These are phyloP conservation scores for Penicillium fuscoglaucum DNA, from an alignment of 2,329 filamentous ascomycete species.

Conservation along the genomic window DNA sequence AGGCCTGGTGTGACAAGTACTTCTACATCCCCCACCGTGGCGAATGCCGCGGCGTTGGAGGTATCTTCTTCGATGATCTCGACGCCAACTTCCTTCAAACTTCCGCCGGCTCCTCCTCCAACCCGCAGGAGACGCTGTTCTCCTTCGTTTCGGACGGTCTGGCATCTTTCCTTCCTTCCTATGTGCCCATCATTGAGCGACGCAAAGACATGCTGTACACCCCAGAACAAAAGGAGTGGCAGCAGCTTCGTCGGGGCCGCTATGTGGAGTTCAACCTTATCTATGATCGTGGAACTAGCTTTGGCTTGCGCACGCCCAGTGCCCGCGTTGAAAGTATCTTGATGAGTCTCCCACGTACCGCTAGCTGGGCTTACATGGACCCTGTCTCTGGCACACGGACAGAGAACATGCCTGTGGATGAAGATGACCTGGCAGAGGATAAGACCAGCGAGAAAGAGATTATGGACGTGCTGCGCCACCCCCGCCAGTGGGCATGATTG, in stretches of 20 bases:
- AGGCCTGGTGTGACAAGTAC: constrained; percentile 98
- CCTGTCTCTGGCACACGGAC: constrained; percentile 48
- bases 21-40: constrained; percentile 90
- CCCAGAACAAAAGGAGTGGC: constrained; percentile 88
- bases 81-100: constrained; percentile 58
- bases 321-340: constrained; percentile 93
- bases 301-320: constrained; percentile 89
- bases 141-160: constrained; percentile 84
- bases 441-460: constrained; percentile 68
- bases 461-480: constrained; percentile 67
- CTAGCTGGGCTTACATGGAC: constrained; percentile 96
- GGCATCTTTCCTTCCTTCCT: constrained; percentile 83
- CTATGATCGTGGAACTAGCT: constrained; percentile 91
- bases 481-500: constrained; percentile 58
- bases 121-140: constrained; percentile 86
- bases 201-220: constrained; percentile 91
- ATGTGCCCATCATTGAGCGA: constrained; percentile 82
- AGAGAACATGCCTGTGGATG: constrained; percentile 50
- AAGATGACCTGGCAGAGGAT: constrained; percentile 36
- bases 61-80: constrained; percentile 98
- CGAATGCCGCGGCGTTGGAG: constrained; percentile 84
- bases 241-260: constrained; percentile 87
- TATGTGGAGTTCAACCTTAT: constrained; percentile 99
- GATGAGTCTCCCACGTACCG: constrained; percentile 93
- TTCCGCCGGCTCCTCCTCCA: constrained; percentile 58